phyloP scores from a whole-genome alignment of 1,284 basidiomycete genomes.

The Trichosporon faecale region DNA sequence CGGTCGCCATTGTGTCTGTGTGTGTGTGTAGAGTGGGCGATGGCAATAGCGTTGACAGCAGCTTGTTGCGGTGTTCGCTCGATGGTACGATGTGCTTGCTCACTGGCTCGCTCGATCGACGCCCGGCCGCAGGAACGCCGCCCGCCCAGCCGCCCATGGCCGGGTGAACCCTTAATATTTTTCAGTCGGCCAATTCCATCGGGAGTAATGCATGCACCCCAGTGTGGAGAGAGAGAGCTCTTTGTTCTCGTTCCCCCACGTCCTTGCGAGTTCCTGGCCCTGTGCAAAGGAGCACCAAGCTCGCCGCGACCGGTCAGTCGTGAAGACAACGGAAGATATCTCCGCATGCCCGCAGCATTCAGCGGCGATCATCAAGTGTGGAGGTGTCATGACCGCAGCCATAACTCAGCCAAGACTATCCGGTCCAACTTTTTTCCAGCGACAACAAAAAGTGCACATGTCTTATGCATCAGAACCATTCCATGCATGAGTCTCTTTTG shows the following conservation, averaged over 20 bases:
- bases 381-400: background rate
- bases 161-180: conserved; percentile 8
- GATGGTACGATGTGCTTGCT: background rate
- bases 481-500: background rate
- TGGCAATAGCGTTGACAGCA: background rate
- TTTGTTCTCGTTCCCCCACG: background rate
- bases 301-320: background rate
- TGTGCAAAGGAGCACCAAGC: background rate
- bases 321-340: background rate
- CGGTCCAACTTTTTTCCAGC: background rate
- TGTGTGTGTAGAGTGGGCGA: background rate
- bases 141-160: too few species aligned
- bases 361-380: background rate
- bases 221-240: background rate
- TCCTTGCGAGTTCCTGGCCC: background rate
- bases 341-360: background rate
- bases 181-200: conserved; percentile 7
- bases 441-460: background rate
- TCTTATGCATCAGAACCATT: background rate
- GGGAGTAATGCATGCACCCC: background rate
- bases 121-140: background rate
- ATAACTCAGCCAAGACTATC: background rate
- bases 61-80: background rate
- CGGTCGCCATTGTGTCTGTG: conserved; percentile 10
- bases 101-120: background rate